Conservation (phyloP, 805 yeast genomes). For the Martiniozyma abietophila region DNA sequence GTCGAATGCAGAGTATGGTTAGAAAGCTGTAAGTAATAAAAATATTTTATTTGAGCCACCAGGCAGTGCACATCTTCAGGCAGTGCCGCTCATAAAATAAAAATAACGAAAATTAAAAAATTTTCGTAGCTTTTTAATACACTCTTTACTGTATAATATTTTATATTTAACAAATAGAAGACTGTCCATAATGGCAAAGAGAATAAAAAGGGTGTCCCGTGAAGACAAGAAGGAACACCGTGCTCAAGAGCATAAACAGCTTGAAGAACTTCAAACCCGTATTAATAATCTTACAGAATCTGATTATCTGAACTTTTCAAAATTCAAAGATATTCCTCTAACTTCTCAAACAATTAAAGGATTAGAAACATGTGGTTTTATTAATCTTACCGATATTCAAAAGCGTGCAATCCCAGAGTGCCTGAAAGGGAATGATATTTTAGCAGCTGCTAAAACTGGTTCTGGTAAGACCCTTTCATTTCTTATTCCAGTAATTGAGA, state of each 20-base stretch:
- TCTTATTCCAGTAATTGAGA: slow-evolving; percentile 69
- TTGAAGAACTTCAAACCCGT: slow-evolving; percentile 36
- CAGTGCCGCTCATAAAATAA: slow-evolving; percentile 1
- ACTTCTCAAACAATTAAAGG: slow-evolving; percentile 60
- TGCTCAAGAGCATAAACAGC: slow-evolving; percentile 26
- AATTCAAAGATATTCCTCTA: slow-evolving; percentile 74
- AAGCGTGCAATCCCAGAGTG: slow-evolving; percentile 66
- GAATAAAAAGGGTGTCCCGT: slow-evolving; percentile 19
- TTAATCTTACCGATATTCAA: slow-evolving; percentile 81
- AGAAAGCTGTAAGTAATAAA: slow-evolving; percentile 7
- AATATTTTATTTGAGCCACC: background rate
- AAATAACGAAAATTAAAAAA: slow-evolving; percentile 6
- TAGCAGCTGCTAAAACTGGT: slow-evolving; percentile 86
- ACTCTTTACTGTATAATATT: slow-evolving; percentile 1
- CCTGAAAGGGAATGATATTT: slow-evolving; percentile 65
- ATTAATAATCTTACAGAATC: slow-evolving; percentile 47
- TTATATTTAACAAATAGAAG: background rate
- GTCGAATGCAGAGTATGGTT: slow-evolving; percentile 13
- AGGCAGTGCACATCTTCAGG: background rate
- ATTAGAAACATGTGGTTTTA: slow-evolving; percentile 66
- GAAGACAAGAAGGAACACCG: slow-evolving; percentile 23
- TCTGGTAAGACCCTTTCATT: slow-evolving; percentile 90
- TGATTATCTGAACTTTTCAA: slow-evolving; percentile 28
- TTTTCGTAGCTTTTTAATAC: slow-evolving; percentile 3
- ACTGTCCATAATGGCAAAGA: slow-evolving; percentile 29